Evolutionary conservation across 352 stramenopile genomes (phyloP).

Genomic region (Proteromonas lacertae): DNA sequence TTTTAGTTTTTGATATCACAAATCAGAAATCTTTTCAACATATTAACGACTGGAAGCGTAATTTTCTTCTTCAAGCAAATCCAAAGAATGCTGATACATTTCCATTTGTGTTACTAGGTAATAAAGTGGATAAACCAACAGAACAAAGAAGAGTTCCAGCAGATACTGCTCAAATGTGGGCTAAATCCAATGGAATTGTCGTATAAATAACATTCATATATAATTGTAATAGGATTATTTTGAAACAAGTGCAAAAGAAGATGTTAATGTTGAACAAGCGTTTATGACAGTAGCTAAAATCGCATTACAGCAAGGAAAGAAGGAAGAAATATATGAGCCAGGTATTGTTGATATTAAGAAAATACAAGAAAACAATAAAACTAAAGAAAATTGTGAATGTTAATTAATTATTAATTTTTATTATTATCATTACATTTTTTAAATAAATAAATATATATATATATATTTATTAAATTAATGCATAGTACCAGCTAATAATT

Average conservation of each 20-base stretch:
- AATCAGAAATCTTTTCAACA: conserved; percentile 72
- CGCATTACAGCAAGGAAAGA: conserved; percentile 23
- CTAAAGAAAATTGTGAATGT: too few species aligned
- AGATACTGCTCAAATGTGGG: conserved; percentile 5
- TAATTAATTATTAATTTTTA: too few species aligned
- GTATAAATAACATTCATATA: too few species aligned
- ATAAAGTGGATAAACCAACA: conserved; percentile 81
- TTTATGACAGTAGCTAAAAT: conserved; percentile 62
- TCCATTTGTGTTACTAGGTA: conserved; percentile 86
- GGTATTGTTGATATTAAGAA: too few species aligned
- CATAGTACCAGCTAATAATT: too few species aligned
- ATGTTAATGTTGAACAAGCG: conserved; percentile 72
- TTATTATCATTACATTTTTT: too few species aligned
- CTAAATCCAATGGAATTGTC: conserved; percentile 7
- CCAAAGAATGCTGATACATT: conserved; percentile 46
- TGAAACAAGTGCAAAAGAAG: conserved; percentile 85
- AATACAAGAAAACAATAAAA: too few species aligned
- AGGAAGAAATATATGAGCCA: too few species aligned
- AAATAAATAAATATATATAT: too few species aligned
- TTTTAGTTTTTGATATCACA: conserved; percentile 95
- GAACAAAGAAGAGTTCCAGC: conserved; percentile 23
- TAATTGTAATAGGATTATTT: conserved; percentile 62
- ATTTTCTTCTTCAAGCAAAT: conserved; percentile 66
- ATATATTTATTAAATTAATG: too few species aligned
- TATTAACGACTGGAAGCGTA: conserved; percentile 74